Base-by-base conservation (phyloP, 805 yeast species). In the Lipomyces kockii region DNA sequence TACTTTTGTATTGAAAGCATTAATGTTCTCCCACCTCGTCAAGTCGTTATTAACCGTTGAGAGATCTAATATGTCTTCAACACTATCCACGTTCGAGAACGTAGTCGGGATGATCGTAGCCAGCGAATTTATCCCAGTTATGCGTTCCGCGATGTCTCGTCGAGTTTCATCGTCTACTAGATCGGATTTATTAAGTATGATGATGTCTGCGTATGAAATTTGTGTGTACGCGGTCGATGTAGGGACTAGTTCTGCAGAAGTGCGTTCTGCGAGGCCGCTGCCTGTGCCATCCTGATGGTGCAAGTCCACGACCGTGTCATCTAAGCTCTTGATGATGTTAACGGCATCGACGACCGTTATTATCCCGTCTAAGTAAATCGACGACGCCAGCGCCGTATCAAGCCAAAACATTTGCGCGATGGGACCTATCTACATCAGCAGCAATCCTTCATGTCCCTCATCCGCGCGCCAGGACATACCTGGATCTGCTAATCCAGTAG, bases 321-420 rank as follows among this genome's bases (percentile, higher is more conserved):
- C 87, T 37, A 94, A 80, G 70, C 90, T 88, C 62, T 80, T 80
- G 20, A 83, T 73, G 29, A 94, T 87, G 74, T 92, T 88, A 12
- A 63, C 67, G 2, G 79, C 80, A 68, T 94, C 98, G 54, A 95
- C 81, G 1, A 94, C 98, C 0, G 97, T 90, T 14, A 95, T 84
- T 4, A 94, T 91, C 0, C 97, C 97, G 78, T 94, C 98, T 39
- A 95, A 88, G 76, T 91, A 90, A 1, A 95, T 92, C 72, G 87
- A 88, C 3, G 97, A 88, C 17, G 88, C 84, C 66, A 95, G 81
- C 0, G 93, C 98, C 29, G 91, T 94, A 77, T 95, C 99, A 37
- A 93, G 83, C 99, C 99, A 95, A 78, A 95, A 95, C 97, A 94
- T 94, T 71, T 88, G 86, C 3, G 98, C 97, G 34, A 95, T 92